Percentiles rank a stretch among this genome's conserved stretches.
phyloP scores from a whole-genome alignment of 306 rosid genomes.

The Cucumis melo region DNA sequence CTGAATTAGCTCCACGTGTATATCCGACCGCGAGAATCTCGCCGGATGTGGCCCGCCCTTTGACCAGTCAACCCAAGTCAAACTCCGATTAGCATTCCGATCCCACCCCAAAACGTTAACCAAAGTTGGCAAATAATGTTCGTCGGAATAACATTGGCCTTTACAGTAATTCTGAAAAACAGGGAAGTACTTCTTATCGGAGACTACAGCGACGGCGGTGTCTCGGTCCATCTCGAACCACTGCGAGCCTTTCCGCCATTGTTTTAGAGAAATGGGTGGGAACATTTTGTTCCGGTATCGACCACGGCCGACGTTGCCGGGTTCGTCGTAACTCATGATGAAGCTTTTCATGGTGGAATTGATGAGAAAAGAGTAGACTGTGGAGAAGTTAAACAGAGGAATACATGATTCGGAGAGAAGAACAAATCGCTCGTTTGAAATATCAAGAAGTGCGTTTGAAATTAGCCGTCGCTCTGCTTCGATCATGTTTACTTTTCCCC shows the following conservation, averaged over 20 bases:
- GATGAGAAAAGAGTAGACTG: conserved; percentile 19
- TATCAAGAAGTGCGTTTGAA: conserved; percentile 31
- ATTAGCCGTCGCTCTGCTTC: conserved; percentile 32
- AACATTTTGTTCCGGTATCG: conserved; percentile 2
- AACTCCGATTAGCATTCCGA: conserved; percentile 8
- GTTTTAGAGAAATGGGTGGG: conserved; percentile 10
- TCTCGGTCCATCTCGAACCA: conserved; percentile 17
- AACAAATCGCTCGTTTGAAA: conserved; percentile 35
- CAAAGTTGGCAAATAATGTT: conserved; percentile 20
- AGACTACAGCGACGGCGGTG: conserved; percentile 9
- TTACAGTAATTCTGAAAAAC: conserved; percentile 2
- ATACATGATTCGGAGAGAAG: conserved; percentile 33
- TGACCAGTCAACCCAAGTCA: conserved; percentile 26
- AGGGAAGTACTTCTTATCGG: conserved; percentile 10
- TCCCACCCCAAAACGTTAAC: conserved; percentile 4
- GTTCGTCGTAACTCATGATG: conserved; percentile 14
- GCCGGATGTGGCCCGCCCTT: conserved; percentile 18
- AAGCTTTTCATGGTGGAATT: conserved; percentile 27
- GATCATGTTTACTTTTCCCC: conserved; percentile 23
- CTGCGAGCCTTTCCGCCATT: conserved; percentile 25
- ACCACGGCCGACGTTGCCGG: conserved; percentile 12
- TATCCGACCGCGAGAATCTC: neutral
- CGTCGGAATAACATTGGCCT: conserved; percentile 17
- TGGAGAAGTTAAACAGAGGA: conserved; percentile 28
- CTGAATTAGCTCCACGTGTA: conserved; percentile 5